phyloP scores from a whole-genome alignment of 192 early-diverging fungal genomes.

The Jimgerdemannia lactiflua region DNA sequence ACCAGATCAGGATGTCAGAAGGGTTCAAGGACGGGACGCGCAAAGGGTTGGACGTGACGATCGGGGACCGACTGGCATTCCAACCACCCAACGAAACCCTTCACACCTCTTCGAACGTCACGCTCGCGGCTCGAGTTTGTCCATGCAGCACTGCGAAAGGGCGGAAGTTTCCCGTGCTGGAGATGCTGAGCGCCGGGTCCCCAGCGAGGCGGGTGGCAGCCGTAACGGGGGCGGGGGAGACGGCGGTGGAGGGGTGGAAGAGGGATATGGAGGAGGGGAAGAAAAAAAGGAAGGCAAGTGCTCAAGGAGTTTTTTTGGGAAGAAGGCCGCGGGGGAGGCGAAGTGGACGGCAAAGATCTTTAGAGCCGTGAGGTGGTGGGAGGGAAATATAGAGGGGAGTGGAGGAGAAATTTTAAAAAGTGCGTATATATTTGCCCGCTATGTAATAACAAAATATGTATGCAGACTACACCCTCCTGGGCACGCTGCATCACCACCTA shows the following conservation, averaged over 20 bases:
- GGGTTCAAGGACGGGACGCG: slow-evolving; percentile 25
- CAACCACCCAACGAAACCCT: neutral
- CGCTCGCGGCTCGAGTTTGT: slow-evolving; percentile 13
- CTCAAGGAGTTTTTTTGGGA: neutral
- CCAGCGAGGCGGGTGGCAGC: neutral
- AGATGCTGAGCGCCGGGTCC: no score
- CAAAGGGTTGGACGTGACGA: slow-evolving; percentile 27
- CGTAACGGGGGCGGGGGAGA: neutral
- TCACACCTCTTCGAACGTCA: slow-evolving; percentile 5
- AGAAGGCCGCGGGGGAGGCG: neutral
- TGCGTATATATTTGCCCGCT: no score
- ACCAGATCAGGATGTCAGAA: slow-evolving; percentile 16
- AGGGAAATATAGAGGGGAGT: no score
- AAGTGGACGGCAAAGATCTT: neutral
- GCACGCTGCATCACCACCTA: no score
- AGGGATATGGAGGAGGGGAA: neutral
- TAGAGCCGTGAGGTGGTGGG: neutral
- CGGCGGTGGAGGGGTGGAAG: neutral
- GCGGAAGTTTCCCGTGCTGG: slow-evolving; percentile 11
- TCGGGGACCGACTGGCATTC: neutral
- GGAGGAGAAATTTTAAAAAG: no score
- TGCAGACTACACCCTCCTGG: no score
- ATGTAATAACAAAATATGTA: no score
- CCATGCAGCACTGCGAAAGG: slow-evolving; percentile 19
- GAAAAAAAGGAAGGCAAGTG: neutral